Conservation (phyloP, 2,329 filamentous ascomycete species). For the Knufia fluminis region DNA sequence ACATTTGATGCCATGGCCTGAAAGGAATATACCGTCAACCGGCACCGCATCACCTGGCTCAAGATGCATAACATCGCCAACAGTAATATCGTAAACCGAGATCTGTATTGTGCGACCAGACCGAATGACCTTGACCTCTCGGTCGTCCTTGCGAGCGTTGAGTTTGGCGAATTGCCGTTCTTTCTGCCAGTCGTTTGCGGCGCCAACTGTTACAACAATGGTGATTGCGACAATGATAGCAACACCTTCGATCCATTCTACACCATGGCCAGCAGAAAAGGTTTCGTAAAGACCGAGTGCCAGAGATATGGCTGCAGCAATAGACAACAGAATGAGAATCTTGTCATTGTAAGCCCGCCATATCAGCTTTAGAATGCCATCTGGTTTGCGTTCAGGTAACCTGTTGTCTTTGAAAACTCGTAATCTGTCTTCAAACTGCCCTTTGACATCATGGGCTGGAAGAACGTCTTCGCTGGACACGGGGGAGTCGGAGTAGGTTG, state of each 20-base stretch:
- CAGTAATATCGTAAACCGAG: constrained; percentile 57
- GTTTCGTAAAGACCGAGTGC: constrained; percentile 62
- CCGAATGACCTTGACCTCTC: constrained; percentile 57
- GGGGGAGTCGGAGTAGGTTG: constrained; percentile 11
- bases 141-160: constrained; percentile 54
- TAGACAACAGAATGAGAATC: constrained; percentile 59
- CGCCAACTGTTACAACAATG: constrained; percentile 55
- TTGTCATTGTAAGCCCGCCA: constrained; percentile 69
- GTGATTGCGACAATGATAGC: constrained; percentile 57
- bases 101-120: constrained; percentile 57
- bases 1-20: constrained; percentile 57
- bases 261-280: constrained; percentile 39
- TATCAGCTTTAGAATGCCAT: constrained; percentile 50
- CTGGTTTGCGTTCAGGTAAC: constrained; percentile 55
- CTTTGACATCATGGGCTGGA: constrained; percentile 17
- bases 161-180: constrained; percentile 56
- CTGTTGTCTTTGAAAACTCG: constrained; percentile 53
- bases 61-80: constrained; percentile 60
- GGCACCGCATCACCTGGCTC: constrained; percentile 62
- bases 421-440: constrained; percentile 47
- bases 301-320: constrained; percentile 59
- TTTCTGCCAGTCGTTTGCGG: constrained; percentile 60
- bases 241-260: constrained; percentile 60
- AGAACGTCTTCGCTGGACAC: constrained; percentile 4
- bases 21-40: constrained; percentile 61